Base-by-base conservation (phyloP, 2,329 filamentous ascomycete species). In the Hawksworthiomyces lignivorus region DNA sequence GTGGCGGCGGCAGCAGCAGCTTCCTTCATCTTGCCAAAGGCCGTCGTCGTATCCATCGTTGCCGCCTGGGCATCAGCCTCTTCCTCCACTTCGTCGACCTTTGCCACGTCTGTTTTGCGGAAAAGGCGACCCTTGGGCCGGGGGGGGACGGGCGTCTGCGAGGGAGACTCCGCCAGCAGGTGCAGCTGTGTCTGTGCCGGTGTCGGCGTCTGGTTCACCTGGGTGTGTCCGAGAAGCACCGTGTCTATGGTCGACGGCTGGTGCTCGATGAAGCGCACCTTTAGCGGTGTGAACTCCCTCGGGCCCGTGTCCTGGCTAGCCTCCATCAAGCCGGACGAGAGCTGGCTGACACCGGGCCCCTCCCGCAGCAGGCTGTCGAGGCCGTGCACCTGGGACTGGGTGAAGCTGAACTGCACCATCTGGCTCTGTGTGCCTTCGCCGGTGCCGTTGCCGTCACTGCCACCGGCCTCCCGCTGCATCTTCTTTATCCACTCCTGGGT, bases 241-340 rank as follows among this genome's bases (percentile, higher is more conserved):
- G 87, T 92, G 17, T 85, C 82, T 0, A 81, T 65, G 0, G 85
- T 90, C 0, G 84, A 87, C 12, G 68, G 62, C 2, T 83, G 80
- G 1, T 75, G 64, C 22, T 78, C 72, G 39, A 80, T 54, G 58
- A 87, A 88, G 36, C 83, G 72, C 44, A 73, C 68, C 46, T 76
- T 80, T 36, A 87, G 70, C 32, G 87, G 86, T 1, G 85, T 84
- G 43, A 80, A 82, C 43, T 81, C 68, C 30, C 81, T 75, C 51
- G 92, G 86, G 0, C 87, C 88, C 15, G 65, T 72, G 57, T 95
- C 89, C 57, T 95, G 88, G 2, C 87, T 92, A 1, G 81, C 78
- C 44, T 89, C 83, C 5, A 86, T 70, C 37, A 82, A 67, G 22
- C 86, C 78, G n/a, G n/a, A n/a, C 0, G 84, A 86, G 17, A 73